Evolutionary conservation across 345 rosid genomes (phyloP), one percentile per base, ranked within the genome.

Genomic region (Trapa incisa): DNA sequence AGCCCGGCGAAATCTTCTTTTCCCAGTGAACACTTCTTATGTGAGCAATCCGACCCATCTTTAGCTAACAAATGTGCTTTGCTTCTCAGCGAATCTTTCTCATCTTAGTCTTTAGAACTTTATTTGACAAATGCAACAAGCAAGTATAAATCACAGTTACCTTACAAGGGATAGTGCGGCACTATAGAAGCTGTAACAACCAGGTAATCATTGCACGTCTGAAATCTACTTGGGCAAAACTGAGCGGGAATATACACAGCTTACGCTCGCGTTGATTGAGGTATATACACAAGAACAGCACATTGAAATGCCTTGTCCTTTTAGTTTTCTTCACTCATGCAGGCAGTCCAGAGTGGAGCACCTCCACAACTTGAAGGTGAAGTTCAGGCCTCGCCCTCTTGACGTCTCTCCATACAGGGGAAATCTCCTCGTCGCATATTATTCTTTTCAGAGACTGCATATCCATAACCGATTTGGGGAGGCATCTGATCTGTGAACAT

Each of bases 311-410:
- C 29, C 6, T 8, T 3, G 0, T 32, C 32, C 11, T 15, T 2
- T 13, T 58, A 22, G 2, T 9, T 58, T 9, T 2, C 63, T 35
- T 82, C 77, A 91, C 58, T 83, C 92, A 29, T 82, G 67, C 9
- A 92, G 92, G 95, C 96, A 92, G 65, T 85, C 92, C 54, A 92
- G 65, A 65, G 69, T 77, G 73, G 71, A 92, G 67, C 80, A 73
- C 71, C 67, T 87, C 96, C 13, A 79, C 88, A 64, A 89, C 91
- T 73, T 89, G 81, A 33, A 92, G 83, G 70, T 80, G 75, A 36
- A 92, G 70, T 39, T 68, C 66, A 36, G 86, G 79, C 41, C 74
- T 70, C 0, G 73, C 76, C 70, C 73, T 82, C 74, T 75, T 75
- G 50, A 71, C 54, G 17, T 92, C 83, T 36, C 77, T 82, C 96